These are phyloP conservation scores for Chlorella ohadii DNA, from an alignment of 139 green algal species.

Conservation along the genomic window DNA sequence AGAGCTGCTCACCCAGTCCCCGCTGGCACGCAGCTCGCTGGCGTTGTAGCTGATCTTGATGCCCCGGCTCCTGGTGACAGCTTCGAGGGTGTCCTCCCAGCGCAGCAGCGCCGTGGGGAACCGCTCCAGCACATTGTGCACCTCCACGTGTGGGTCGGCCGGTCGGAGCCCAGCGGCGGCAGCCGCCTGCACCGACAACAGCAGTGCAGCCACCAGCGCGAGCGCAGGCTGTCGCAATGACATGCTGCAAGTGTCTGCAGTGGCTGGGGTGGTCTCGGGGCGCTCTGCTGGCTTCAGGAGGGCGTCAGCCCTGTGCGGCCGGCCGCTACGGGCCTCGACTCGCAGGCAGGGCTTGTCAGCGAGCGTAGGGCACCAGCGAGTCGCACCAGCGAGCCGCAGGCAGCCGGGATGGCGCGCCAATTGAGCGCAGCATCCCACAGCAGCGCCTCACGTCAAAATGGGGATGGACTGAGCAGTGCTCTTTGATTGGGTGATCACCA, in stretches of 20 bases:
- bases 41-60: slow-evolving; percentile 18
- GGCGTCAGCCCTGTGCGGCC: no score
- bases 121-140: slow-evolving; percentile 17
- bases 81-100: background rate
- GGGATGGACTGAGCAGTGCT: no score
- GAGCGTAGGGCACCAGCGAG: no score
- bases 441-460: background rate
- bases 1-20: slow-evolving; percentile 19
- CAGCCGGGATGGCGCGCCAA: no score
- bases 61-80: background rate
- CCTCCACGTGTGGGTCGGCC: background rate
- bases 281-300: no score
- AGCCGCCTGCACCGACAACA: background rate
- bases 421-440: background rate
- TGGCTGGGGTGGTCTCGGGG: no score
- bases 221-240: background rate
- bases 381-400: no score
- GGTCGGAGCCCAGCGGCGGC: background rate
- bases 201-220: background rate
- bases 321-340: no score
- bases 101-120: slow-evolving; percentile 1
- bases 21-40: slow-evolving; percentile 3
- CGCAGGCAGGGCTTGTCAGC: no score
- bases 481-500: no score
- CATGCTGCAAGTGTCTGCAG: no score